phyloP scores from a whole-genome alignment of 1,284 basidiomycete species.

The Phellinidium pouzarii region DNA sequence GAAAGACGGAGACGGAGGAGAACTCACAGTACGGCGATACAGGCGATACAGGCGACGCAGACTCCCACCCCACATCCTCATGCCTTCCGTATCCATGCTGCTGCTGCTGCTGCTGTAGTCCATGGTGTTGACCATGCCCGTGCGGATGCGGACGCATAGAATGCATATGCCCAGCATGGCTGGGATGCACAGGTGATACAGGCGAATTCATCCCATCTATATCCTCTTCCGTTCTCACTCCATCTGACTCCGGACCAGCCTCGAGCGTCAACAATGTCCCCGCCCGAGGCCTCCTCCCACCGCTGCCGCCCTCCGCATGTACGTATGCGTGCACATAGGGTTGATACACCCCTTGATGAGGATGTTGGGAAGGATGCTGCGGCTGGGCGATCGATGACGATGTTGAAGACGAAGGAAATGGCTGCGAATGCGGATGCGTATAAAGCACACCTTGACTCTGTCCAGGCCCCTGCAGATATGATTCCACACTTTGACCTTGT shows the following conservation, averaged over 20 bases:
- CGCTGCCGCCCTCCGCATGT: not conserved
- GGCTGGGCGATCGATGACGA: not conserved
- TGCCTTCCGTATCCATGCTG: not conserved
- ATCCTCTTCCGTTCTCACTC: not conserved
- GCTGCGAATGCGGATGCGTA: not conserved
- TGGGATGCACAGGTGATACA: not conserved
- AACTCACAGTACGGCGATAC: constrained; percentile 8
- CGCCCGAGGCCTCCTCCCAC: not conserved
- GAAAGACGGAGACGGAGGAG: not conserved
- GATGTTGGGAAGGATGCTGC: not conserved
- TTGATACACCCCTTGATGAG: not conserved
- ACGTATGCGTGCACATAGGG: not conserved
- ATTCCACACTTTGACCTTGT: not conserved
- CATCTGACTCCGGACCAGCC: not conserved
- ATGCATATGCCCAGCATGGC: not conserved
- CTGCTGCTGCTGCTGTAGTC: not conserved
- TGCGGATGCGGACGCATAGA: not conserved
- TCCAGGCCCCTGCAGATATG: not conserved
- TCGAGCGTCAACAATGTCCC: not conserved
- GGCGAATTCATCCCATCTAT: not conserved
- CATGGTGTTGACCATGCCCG: not conserved
- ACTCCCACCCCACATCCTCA: constrained; percentile 10
- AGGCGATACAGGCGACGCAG: constrained; percentile 11
- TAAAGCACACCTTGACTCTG: not conserved
- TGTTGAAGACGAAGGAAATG: too few relatives aligned